A percentile compares a stretch with the other conserved stretches of the same genome.
Conservation (phyloP, 345 rosid species). For the Populus euphratica region DNA sequence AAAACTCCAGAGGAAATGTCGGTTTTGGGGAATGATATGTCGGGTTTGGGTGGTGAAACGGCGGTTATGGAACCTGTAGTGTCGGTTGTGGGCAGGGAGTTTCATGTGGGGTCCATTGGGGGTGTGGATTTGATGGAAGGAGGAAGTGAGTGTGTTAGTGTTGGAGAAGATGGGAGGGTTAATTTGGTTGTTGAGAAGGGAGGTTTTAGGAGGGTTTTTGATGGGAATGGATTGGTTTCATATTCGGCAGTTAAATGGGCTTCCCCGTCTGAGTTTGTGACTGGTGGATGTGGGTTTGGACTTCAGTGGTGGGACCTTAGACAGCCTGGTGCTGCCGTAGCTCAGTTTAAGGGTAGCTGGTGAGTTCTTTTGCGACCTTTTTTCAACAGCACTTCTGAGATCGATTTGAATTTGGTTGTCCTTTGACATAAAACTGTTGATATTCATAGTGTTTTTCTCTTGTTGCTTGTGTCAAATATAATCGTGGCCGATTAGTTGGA, state of each 20-base stretch:
- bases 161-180: conserved; percentile 49
- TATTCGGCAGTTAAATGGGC: conserved; percentile 83
- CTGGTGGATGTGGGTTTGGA: conserved; percentile 82
- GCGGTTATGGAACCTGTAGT: conserved; percentile 31
- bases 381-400: neutral
- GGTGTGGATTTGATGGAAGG: conserved; percentile 65
- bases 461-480: too few species aligned
- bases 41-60: conserved; percentile 17
- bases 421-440: neutral
- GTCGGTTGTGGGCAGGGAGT: conserved; percentile 31
- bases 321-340: conserved; percentile 63
- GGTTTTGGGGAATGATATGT: too few species aligned
- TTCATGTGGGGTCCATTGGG: conserved; percentile 53
- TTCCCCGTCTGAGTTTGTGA: conserved; percentile 75
- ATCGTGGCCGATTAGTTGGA: too few species aligned
- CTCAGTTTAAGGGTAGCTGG: conserved; percentile 75
- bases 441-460: too few species aligned
- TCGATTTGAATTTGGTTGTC: neutral
- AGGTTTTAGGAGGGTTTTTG: conserved; percentile 48
- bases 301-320: conserved; percentile 91
- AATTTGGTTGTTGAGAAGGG: conserved; percentile 37
- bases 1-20: neutral
- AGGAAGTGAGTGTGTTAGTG: conserved; percentile 60
- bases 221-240: conserved; percentile 68
- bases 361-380: conserved; percentile 27